A percentile compares a stretch with the other conserved stretches of the same genome.
phyloP scores from a whole-genome alignment of 192 early-diverging fungal genomes.

The Irineochytrium annulatum region DNA sequence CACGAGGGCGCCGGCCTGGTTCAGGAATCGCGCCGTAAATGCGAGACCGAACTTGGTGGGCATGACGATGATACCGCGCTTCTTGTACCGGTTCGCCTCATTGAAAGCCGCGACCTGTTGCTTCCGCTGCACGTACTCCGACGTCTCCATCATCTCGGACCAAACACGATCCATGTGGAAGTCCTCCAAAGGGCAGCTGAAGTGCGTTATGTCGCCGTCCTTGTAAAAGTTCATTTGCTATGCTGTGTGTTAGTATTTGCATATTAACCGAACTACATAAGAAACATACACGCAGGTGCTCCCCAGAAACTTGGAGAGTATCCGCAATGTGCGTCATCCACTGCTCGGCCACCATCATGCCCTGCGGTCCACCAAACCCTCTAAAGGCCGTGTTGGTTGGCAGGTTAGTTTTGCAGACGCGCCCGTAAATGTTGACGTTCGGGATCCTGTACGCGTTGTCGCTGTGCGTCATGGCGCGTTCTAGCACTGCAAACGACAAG shows the following conservation, averaged over 20 bases:
- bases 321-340: conserved; percentile 78
- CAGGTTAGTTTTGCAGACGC: conserved; percentile 75
- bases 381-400: conserved; percentile 84
- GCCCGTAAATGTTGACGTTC: conserved; percentile 59
- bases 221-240: conserved; percentile 67
- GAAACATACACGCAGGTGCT: conserved; percentile 49
- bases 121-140: conserved; percentile 50
- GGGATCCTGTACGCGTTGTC: conserved; percentile 82
- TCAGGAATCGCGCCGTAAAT: conserved; percentile 68
- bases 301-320: conserved; percentile 54
- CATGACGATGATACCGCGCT: conserved; percentile 72
- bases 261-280: conserved; percentile 8
- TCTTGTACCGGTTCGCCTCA: conserved; percentile 63
- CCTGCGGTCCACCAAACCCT: conserved; percentile 83
- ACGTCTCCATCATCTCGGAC: conserved; percentile 56
- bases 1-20: conserved; percentile 81
- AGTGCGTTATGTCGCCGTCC: conserved; percentile 68
- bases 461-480: conserved; percentile 66
- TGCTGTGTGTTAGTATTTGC: background rate
- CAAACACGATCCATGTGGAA: conserved; percentile 70
- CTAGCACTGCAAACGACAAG: conserved; percentile 58
- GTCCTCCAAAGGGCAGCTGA: conserved; percentile 60
- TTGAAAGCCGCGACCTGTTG: conserved; percentile 65
- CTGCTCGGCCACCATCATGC: conserved; percentile 75
- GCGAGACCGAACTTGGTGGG: conserved; percentile 85